These are phyloP conservation scores for Plasmodium relictum DNA, from an alignment of 169 alveolate genomes.

Conservation along the genomic window DNA sequence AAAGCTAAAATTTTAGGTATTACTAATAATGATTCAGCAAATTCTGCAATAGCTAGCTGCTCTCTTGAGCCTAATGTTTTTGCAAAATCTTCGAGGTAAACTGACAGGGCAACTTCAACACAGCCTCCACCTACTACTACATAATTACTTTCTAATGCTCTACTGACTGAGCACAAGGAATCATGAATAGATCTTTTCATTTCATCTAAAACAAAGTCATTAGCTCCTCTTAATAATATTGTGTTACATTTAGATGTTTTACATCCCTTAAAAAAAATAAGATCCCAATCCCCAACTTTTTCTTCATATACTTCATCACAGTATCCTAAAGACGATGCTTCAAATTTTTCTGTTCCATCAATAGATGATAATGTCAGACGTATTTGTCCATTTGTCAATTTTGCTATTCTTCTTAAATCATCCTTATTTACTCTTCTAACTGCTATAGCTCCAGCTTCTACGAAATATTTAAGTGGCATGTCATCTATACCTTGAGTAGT, in stretches of 20 bases:
- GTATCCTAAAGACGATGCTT: constrained; percentile 93
- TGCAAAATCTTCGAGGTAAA: constrained; percentile 97
- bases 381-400: constrained; percentile 93
- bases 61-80: constrained; percentile 98
- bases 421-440: constrained; percentile 97
- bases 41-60: constrained; percentile 99
- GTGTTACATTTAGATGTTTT: constrained; percentile 90
- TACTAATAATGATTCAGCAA: constrained; percentile 97
- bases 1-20: constrained; percentile 99
- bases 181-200: constrained; percentile 98
- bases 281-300: constrained; percentile 98
- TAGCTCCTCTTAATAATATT: constrained; percentile 97
- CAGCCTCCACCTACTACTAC: constrained; percentile 99
- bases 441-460: constrained; percentile 98
- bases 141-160: constrained; percentile 91
- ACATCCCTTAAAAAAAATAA: constrained; percentile 96
- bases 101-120: constrained; percentile 98
- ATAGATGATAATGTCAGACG: constrained; percentile 93
- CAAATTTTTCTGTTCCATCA: constrained; percentile 97
- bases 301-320: constrained; percentile 95
- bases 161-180: constrained; percentile 96
- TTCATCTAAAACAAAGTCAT: constrained; percentile 97
- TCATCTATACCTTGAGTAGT: constrained; percentile 99
- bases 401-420: constrained; percentile 97
- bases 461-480: constrained; percentile 98